Evolutionary conservation across 768 basidiomycete genomes (phyloP).

Genomic region (Auricularia auricula-judae): DNA sequence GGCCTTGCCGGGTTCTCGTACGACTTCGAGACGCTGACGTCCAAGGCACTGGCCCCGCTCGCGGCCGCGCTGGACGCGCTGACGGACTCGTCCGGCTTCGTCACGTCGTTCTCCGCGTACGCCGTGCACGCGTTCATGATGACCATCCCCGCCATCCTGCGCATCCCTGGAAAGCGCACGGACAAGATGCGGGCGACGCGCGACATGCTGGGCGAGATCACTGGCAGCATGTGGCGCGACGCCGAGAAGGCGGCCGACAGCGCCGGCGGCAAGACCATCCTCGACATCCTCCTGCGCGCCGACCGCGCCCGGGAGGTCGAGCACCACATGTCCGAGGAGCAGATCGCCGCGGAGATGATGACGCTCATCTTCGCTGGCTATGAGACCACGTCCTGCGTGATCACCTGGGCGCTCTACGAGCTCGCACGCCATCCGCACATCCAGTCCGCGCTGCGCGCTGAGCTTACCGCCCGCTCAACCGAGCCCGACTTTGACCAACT

Average conservation of each 20-base stretch:
- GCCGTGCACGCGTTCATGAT: slow-evolving; percentile 5
- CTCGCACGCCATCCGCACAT: slow-evolving; percentile 38
- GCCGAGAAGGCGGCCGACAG: background rate
- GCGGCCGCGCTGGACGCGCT: slow-evolving; percentile 5
- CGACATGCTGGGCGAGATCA: slow-evolving; percentile 6
- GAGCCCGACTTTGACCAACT: slow-evolving; percentile 44
- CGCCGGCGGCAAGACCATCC: slow-evolving; percentile 7
- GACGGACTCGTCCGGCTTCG: slow-evolving; percentile 10
- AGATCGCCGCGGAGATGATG: slow-evolving; percentile 7
- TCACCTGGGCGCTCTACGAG: slow-evolving; percentile 60
- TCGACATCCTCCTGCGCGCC: slow-evolving; percentile 4
- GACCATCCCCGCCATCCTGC: slow-evolving; percentile 6
- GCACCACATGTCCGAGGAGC: slow-evolving; percentile 4
- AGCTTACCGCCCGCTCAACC: slow-evolving; percentile 28
- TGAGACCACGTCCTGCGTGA: slow-evolving; percentile 24
- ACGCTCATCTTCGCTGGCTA: slow-evolving; percentile 29
- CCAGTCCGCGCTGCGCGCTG: slow-evolving; percentile 47
- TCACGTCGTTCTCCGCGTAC: slow-evolving; percentile 6
- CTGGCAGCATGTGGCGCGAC: slow-evolving; percentile 6
- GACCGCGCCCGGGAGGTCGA: slow-evolving; percentile 2
- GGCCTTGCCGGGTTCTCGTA: slow-evolving; percentile 11
- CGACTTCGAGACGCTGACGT: slow-evolving; percentile 7
- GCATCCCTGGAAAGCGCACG: slow-evolving; percentile 5
- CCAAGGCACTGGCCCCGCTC: background rate
- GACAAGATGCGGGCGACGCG: slow-evolving; percentile 4